phyloP scores from a whole-genome alignment of 164 flowering plant species.

The Annona cherimola region DNA sequence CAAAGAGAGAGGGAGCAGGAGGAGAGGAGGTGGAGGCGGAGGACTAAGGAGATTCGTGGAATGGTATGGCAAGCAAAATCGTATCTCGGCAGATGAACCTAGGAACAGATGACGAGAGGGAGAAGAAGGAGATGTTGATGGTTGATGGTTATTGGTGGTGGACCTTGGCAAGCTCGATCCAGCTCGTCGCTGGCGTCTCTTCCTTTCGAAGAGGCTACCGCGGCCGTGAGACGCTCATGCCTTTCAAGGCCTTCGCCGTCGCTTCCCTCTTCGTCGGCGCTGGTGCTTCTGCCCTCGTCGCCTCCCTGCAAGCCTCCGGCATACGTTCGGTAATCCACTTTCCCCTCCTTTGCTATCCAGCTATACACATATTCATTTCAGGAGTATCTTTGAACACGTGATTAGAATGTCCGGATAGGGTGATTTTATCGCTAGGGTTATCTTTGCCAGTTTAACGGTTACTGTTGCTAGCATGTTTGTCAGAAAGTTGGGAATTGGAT shows the following conservation, averaged over 20 bases:
- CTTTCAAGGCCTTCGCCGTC: conserved; percentile 70
- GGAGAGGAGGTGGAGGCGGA: too few species aligned
- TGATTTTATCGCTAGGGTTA: too few species aligned
- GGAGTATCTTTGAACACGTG: not conserved
- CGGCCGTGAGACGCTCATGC: conserved; percentile 49
- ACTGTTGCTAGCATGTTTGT: too few species aligned
- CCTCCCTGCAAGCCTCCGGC: conserved; percentile 45
- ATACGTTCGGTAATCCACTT: conserved; percentile 37
- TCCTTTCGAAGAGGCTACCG: conserved; percentile 34
- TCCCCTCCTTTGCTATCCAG: not conserved
- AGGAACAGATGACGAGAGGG: not conserved
- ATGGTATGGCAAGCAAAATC: too few species aligned
- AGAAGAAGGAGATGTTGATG: not conserved
- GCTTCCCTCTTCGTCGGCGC: conserved; percentile 83
- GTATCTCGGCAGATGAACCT: too few species aligned
- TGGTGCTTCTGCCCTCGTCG: conserved; percentile 47
- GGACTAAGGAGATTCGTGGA: too few species aligned
- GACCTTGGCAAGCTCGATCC: conserved; percentile 53
- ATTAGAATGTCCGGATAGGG: not conserved
- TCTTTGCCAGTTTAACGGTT: not conserved
- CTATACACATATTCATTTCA: not conserved
- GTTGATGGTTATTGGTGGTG: conserved; percentile 46
- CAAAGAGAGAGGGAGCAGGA: too few species aligned
- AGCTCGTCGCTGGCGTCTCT: conserved; percentile 41
- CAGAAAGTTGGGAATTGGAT: not conserved